Evolutionary conservation across 768 basidiomycete genomes (phyloP), one percentile per base, ranked within the genome.

Genomic region (Pholiota conissans): DNA sequence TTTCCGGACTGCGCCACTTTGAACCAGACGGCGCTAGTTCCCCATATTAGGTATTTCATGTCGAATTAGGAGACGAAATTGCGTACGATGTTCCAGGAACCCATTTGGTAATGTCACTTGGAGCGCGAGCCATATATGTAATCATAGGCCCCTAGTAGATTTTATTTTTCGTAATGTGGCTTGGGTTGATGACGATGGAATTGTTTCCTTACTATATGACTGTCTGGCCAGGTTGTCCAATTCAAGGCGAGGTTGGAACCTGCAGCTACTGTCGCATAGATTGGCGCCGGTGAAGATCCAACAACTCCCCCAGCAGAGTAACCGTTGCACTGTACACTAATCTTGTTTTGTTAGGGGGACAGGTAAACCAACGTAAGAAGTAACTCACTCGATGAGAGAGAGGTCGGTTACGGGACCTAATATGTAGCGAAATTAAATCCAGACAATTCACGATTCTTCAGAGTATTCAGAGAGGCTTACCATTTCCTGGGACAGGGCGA

Each of bases 1-100:
- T 79, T 79, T n/a, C 81, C 81, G 27, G 68, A 45, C 55, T 82
- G 65, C n/a, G 72, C 72, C 14, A 81, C 74, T 63, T 82, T 81
- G 76, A 80, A 81, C 81, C 80, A 81, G 4, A 81, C 79, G 14
- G 76, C 75, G 22, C 78, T 79, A 40, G 9, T 8, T n/a, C 7
- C 9, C 39, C 22, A 47, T 18, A 24, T 40, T 20, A 50, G 28
- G 28, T 10, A 49, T 6, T 13, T 52, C 3, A 39, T 30, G 28
- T 24, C 26, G 5, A 20, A 16, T 30, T 1, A 3, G 28, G n/a
- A 37, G 26, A 32, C 5, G 16, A 14, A 27, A 28, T 14, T 14
- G 49, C 72, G 56, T 55, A 79, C 79, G 65, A 61, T 22, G 64
- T 76, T n/a, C 75, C 73, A 2, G 77, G 78, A 28, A 61, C 62